Base-by-base conservation (phyloP, 495 filamentous ascomycete genomes). In the Pseudoneurospora amorphoporcata region DNA sequence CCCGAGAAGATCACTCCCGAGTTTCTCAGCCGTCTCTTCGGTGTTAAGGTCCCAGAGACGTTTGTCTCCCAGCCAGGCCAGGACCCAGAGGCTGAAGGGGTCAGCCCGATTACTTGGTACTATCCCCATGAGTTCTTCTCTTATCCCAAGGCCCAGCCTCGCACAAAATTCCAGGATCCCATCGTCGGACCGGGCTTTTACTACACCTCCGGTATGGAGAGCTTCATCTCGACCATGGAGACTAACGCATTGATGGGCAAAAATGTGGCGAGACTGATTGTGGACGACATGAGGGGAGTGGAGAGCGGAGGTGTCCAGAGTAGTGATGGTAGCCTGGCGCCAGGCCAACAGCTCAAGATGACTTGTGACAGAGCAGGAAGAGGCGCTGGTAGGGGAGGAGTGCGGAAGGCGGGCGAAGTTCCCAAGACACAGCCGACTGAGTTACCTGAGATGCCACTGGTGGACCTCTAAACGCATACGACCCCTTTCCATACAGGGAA, bases 161-260 rank as follows among this genome's bases (percentile, higher is more conserved):
- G 95, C 0, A 88, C 92, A 7, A 97, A 91, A 0, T 99, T 98
- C 74, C 94, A 97, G 73, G 92, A 96, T 47, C 86, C 90, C 0
- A 84, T 89, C 72, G 79, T 98, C 2, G 90, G 86, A 10, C 75
- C 85, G 2, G 85, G 87, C 0, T 78, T 98, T 14, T 98, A 92
- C 87, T 98, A 99, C 79, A 98, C 95, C 0, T 90, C 91, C 53
- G 95, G 92, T 0, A 97, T 98, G 70, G 95, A 99, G 82, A 91
- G 90, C 75, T 98, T 99, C 76, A 97, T 98, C 72, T 93, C 90
- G 16, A 97, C 95, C 0, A 99, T 99, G 95, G 95, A 99, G 85
- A 99, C 96, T 8, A 98, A 91, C 79, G 90, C 91, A 0, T 79
- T 98, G 76, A 97, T 97, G 95, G 95, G 95, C 0, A 94, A 89